Evolutionary conservation across 2,329 filamentous ascomycete genomes (phyloP), one percentile per base, ranked within the genome.

Genomic region (Fusarium anthophilum): DNA sequence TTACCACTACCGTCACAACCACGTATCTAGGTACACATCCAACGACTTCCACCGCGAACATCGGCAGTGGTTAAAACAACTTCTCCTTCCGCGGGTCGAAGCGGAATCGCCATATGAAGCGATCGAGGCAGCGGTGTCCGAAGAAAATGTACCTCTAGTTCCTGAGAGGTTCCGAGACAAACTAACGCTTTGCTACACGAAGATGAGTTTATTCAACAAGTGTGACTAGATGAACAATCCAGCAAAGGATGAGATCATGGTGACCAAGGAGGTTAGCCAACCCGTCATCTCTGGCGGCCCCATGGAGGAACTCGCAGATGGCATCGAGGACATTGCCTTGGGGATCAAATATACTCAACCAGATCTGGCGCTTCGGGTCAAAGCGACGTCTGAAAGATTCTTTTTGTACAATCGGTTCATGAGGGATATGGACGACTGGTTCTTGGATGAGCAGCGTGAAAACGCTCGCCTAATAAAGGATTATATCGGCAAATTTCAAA

Each of bases 101-200:
- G 15, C 28, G 6, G 22, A 14, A 2, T n/a, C 47, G 0, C 3
- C 24, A 18, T 18, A 32, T 0, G 8, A 32, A 18, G 28, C 11
- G 11, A 24, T 18, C 0, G 15, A n/a, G 15, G 47, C 47, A 1
- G 47, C 47, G 3, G 22, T n/a, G 13, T 10, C 28, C 1, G 8
- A 28, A 0, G 13, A 28, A 47, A 47, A 5, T 28, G 44, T 9
- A 22, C 45, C 26, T 11, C 18, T 47, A 8, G 15, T 32, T 2
- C 8, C 22, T 10, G 11, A 50, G 28, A 50, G 22, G 22, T 14
- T 13, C 10, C 28, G 47, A 15, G 15, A 50, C 8, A 32, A 50
- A 15, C 8, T 18, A 3, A 32, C 28, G 2, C 28, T 50, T 8
- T 18, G 15, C 1, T 32, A 32, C 9, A 13, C 22, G 0, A 13